phyloP scores from a whole-genome alignment of 208 protist species.

The Endotrypanum monterogeii region DNA sequence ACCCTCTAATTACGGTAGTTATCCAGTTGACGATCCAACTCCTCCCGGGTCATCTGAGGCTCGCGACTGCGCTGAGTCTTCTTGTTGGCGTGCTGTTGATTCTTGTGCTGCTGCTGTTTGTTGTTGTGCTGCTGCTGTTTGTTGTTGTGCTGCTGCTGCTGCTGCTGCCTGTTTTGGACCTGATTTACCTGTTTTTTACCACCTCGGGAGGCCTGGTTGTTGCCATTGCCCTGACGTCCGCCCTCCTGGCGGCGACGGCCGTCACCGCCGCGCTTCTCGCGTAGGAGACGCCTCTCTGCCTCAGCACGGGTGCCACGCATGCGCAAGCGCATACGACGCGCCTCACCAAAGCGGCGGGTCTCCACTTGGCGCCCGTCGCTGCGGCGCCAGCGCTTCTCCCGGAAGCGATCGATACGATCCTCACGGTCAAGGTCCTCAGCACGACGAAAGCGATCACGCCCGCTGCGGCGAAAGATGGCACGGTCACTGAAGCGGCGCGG shows the following conservation, averaged over 20 bases:
- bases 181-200: slow-evolving; percentile 8
- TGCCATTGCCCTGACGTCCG: slow-evolving; percentile 12
- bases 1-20: slow-evolving; percentile 64
- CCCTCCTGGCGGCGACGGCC: slow-evolving; percentile 2
- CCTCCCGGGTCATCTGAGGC: slow-evolving; percentile 40
- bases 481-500: slow-evolving; percentile 65
- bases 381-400: slow-evolving; percentile 25
- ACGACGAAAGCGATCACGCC: slow-evolving; percentile 75
- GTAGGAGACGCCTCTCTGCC: slow-evolving; percentile 15
- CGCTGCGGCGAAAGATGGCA: slow-evolving; percentile 59
- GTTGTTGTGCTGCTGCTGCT: slow-evolving; percentile 9
- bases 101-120: slow-evolving; percentile 24
- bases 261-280: slow-evolving; percentile 11
- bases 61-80: slow-evolving; percentile 33
- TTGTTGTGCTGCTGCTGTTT: slow-evolving; percentile 30
- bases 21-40: slow-evolving; percentile 84
- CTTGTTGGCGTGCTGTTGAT: slow-evolving; percentile 31
- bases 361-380: slow-evolving; percentile 3
- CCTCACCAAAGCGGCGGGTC: slow-evolving; percentile 13
- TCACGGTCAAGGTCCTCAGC: slow-evolving; percentile 73
- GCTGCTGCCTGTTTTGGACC: slow-evolving; percentile 1
- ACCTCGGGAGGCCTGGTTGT: slow-evolving; percentile 8
- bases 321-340: slow-evolving; percentile 2
- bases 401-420: slow-evolving; percentile 58
- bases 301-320: slow-evolving; percentile 30